These are phyloP conservation scores for Chlamydomonas sp. DNA, from an alignment of 139 green algal species.

Conservation along the genomic window DNA sequence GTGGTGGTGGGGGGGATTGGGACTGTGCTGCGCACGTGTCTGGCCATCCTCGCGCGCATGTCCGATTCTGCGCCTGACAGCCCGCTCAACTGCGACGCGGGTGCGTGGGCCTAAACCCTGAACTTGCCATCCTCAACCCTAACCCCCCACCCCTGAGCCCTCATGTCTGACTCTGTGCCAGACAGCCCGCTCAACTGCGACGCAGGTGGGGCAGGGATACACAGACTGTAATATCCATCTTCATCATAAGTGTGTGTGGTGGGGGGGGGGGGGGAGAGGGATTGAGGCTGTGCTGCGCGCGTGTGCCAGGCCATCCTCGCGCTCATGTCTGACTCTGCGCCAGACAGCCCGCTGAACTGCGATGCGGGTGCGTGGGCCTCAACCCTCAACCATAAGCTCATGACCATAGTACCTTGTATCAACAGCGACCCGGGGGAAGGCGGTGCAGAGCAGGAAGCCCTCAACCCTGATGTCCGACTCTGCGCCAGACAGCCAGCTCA, in stretches of 20 bases:
- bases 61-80: slow-evolving; percentile 72
- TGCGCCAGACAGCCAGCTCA: slow-evolving; percentile 82
- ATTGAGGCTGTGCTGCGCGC: slow-evolving; percentile 73
- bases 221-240: no score
- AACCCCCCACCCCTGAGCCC: no score
- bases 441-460: slow-evolving; percentile 72
- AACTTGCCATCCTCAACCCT: no score
- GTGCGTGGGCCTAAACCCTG: no score
- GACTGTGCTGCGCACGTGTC: slow-evolving; percentile 81
- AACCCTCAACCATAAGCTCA: no score
- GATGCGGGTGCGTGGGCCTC: slow-evolving; percentile 65
- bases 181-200: slow-evolving; percentile 93
- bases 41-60: slow-evolving; percentile 84
- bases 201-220: slow-evolving; percentile 39
- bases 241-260: no score
- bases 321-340: slow-evolving; percentile 73
- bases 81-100: slow-evolving; percentile 89
- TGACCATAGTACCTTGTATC: no score
- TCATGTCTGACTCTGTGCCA: slow-evolving; percentile 75
- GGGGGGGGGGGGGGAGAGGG: no score
- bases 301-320: slow-evolving; percentile 87
- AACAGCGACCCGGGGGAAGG: no score
- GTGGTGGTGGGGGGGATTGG: no score
- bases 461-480: slow-evolving; percentile 76
- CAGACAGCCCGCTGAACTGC: slow-evolving; percentile 89